Evolutionary conservation across 1,284 basidiomycete genomes (phyloP).

Genomic region (Filobasidium uniguttulatum): DNA sequence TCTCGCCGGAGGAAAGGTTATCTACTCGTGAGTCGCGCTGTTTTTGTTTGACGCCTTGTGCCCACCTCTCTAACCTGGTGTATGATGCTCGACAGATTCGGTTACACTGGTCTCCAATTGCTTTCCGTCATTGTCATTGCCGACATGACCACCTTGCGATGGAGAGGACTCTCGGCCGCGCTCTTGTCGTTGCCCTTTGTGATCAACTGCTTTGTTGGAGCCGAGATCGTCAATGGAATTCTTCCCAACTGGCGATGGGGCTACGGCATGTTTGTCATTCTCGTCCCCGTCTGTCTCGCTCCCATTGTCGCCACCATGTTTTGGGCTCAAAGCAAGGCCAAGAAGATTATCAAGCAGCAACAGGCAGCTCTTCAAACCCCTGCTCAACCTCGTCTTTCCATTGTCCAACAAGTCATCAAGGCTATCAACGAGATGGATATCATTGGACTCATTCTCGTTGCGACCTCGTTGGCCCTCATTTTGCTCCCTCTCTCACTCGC

Average conservation of each 20-base stretch:
- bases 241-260: slow-evolving; percentile 59
- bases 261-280: slow-evolving; percentile 43
- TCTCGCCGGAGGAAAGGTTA: slow-evolving; percentile 44
- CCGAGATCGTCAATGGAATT: slow-evolving; percentile 52
- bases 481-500: slow-evolving; percentile 54
- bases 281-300: slow-evolving; percentile 30
- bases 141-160: slow-evolving; percentile 63
- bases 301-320: slow-evolving; percentile 49
- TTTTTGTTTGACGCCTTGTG: slow-evolving; percentile 18
- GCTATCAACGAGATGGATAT: slow-evolving; percentile 33
- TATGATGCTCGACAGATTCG: slow-evolving; percentile 29
- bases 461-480: slow-evolving; percentile 47
- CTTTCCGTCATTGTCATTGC: slow-evolving; percentile 62
- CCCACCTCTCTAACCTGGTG: slow-evolving; percentile 4
- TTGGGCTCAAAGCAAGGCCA: slow-evolving; percentile 56
- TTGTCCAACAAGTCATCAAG: slow-evolving; percentile 6
- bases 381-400: background rate
- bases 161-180: slow-evolving; percentile 56
- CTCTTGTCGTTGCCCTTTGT: slow-evolving; percentile 56
- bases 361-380: background rate
- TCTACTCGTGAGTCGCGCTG: slow-evolving; percentile 35
- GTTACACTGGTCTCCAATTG: slow-evolving; percentile 51
- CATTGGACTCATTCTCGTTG: slow-evolving; percentile 54
- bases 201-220: slow-evolving; percentile 46
- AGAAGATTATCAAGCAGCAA: slow-evolving; percentile 37